Evolutionary conservation across 2,329 filamentous ascomycete species (phyloP), one percentile per base, ranked within the genome.

Genomic region (Cladosporium phlei): DNA sequence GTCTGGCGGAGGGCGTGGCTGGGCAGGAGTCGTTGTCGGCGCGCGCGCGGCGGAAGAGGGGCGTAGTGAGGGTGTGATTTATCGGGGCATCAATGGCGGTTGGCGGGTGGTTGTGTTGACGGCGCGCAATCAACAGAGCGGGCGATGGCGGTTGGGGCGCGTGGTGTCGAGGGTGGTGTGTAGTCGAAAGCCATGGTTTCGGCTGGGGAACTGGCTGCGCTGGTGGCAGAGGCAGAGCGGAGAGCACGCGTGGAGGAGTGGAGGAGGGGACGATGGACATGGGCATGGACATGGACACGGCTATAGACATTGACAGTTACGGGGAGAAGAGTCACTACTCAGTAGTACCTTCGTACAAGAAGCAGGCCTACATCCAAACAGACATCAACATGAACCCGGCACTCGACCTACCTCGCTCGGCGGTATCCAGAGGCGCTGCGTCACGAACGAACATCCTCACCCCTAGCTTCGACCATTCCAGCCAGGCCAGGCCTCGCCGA

Each of bases 71-170:
- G 28, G 17, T 28, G 45, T 20, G 29, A 14, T 34, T 40, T 39
- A 38, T 40, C 22, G 22, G 17, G 38, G 45, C 45, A 47, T 47
- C 45, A 47, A 39, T 39, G 29, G 27, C 21, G 35, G 10, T 9
- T 11, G 17, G 16, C 20, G 14, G 24, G 22, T 21, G 28, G 25
- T 14, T 16, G 34, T 17, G 21, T 22, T 17, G 32, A 14, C 42
- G 35, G 28, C 32, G 33, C 42, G 42, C 42, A 22, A 33, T 38
- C 30, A 38, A 25, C 32, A 32, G 33, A 34, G 30, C 17, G 7
- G 39, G 29, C 9, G 38, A 16, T 20, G 42, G 44, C 33, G 44
- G 44, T 10, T 8, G 19, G 22, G 34, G 44, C 34, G 44, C 21
- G 43, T 32, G 27, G 32, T 30, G 32, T 27, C 22, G 40, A 16